Base-by-base conservation (phyloP, 192 early-diverging fungal genomes). In the Backusella morwellensis region DNA sequence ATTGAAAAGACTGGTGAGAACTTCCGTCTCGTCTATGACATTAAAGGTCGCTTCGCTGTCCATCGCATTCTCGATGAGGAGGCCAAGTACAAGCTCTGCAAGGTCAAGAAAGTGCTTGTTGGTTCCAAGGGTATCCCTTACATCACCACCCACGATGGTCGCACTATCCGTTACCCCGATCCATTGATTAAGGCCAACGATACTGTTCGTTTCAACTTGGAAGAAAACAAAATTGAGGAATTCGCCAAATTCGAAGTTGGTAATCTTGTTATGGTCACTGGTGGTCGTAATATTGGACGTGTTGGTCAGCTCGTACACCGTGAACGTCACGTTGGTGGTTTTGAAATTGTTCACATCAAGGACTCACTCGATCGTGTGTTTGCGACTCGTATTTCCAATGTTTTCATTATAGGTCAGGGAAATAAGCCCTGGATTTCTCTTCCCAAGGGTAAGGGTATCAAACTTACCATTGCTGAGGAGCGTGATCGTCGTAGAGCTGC, bases 1-100 rank as follows among this genome's bases (percentile, higher is more conserved):
- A 96, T 97, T 75, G 94, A 97, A 85, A 93, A 92, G 92, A 98
- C 97, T 82, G 95, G 95, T 86, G 97, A 99, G 92, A 95, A 99
- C 92, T 99, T 99, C 94, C 97, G 98, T 87, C 92, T 99, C 77
- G 90, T 99, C 87, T 99, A 96, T 91, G 98, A 99, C 91, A 91
- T 91, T 89, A 99, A 99, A 93, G 98, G 98, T 79, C 97, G 97
- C 82, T 99, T 98, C 91, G 94, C 95, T 81, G 96, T 99, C 88
- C 98, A 99, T 91, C 94, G 96, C 85, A 98, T 99, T 85, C 94
- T 92, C 75, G 94, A 90, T 63, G 97, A 99, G 84, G 98, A 99
- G 88, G 93, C 95, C 89, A 95, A 97, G 88, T 99, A 99, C 95
- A 99, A 99, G 91, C 91, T 99, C 75, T 93, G 95, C 89, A 99